Evolutionary conservation across 768 basidiomycete genomes (phyloP).

Genomic region (Mycena crocata): DNA sequence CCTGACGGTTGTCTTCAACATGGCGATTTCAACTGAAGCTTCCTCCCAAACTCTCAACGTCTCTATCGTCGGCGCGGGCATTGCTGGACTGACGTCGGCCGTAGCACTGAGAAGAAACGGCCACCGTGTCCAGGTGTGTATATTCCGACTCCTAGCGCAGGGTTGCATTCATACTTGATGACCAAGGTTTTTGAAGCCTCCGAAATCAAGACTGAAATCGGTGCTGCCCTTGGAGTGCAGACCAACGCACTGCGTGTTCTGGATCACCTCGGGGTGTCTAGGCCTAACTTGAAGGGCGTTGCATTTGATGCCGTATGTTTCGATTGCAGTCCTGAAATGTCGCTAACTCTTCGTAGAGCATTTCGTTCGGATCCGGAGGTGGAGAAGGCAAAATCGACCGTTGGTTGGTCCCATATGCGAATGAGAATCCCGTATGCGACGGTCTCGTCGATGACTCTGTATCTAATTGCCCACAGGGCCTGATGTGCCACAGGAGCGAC

Average conservation of each 20-base stretch:
- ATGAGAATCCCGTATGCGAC: neutral
- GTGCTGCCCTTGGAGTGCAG: constrained; percentile 21
- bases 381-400: constrained; percentile 9
- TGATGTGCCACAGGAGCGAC: constrained; percentile 23
- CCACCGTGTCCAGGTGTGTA: constrained; percentile 20
- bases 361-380: neutral
- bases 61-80: constrained; percentile 28
- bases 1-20: neutral
- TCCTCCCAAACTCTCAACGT: constrained; percentile 5
- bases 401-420: neutral
- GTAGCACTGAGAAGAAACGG: constrained; percentile 23
- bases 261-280: constrained; percentile 17
- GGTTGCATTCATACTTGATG: neutral
- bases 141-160: no score
- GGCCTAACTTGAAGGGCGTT: constrained; percentile 16
- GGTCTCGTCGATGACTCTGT: neutral
- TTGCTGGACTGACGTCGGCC: constrained; percentile 24
- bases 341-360: neutral
- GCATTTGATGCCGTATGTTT: constrained; percentile 10
- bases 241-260: constrained; percentile 20
- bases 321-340: neutral
- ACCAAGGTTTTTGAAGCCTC: constrained; percentile 26
- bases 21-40: neutral
- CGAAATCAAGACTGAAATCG: constrained; percentile 24
- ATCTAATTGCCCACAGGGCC: neutral